These are phyloP conservation scores for Fusarium odoratissimum DNA, from an alignment of 2,329 filamentous ascomycete genomes.

Conservation along the genomic window DNA sequence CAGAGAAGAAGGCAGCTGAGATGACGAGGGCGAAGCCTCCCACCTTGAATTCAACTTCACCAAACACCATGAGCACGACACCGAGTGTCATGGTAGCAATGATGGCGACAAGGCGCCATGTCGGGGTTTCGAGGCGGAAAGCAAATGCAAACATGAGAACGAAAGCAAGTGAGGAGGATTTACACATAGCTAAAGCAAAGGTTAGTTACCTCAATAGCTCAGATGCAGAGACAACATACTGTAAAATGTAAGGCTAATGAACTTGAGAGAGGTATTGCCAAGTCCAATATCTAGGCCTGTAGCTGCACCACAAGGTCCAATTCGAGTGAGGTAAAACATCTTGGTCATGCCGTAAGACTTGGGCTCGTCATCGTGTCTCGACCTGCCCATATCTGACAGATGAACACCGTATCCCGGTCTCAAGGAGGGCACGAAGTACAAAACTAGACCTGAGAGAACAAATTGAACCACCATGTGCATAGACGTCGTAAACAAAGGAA, in stretches of 20 bases:
- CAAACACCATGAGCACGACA: slow-evolving; percentile 98
- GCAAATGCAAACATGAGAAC: slow-evolving; percentile 95
- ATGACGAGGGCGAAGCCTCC: slow-evolving; percentile 94
- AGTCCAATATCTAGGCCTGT: slow-evolving; percentile 96
- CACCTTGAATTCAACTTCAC: slow-evolving; percentile 88
- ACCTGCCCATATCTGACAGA: slow-evolving; percentile 61
- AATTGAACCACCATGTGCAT: slow-evolving; percentile 98
- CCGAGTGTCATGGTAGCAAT: slow-evolving; percentile 93
- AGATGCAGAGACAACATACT: slow-evolving; percentile 63
- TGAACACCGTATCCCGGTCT: slow-evolving; percentile 69
- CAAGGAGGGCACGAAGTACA: slow-evolving; percentile 85
- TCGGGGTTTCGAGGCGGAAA: slow-evolving; percentile 90
- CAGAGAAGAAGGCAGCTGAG: slow-evolving; percentile 91
- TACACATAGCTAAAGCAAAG: slow-evolving; percentile 82
- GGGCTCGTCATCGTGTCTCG: slow-evolving; percentile 65
- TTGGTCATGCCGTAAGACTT: slow-evolving; percentile 78
- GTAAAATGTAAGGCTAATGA: slow-evolving; percentile 96
- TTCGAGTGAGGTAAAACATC: slow-evolving; percentile 90
- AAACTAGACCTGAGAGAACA: slow-evolving; percentile 77
- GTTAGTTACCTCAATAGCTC: not conserved
- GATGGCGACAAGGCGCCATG: slow-evolving; percentile 85
- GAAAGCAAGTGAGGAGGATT: slow-evolving; percentile 95
- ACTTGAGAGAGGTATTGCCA: slow-evolving; percentile 94
- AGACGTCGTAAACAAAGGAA: slow-evolving; percentile 93
- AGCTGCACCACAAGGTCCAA: slow-evolving; percentile 90